A percentile compares a stretch with the other conserved stretches of the same genome.
These are phyloP conservation scores for Debaryomyces sp. DNA, from an alignment of 1,139 yeast genomes.

Conservation along the genomic window DNA sequence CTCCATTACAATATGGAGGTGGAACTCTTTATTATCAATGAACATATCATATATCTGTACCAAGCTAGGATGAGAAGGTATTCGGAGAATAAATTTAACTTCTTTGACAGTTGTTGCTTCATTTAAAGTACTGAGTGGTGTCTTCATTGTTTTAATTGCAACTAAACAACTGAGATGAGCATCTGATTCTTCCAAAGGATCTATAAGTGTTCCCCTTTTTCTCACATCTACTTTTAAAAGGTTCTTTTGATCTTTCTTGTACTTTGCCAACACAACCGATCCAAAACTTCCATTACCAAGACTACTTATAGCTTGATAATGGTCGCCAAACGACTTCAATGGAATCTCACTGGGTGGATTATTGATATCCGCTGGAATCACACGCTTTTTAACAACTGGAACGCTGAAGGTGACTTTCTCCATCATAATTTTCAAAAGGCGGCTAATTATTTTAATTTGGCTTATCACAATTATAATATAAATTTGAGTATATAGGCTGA, in stretches of 20 bases:
- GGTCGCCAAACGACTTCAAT: constrained; percentile 40
- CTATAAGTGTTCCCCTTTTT: constrained; percentile 50
- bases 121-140: constrained; percentile 46
- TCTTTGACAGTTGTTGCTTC: constrained; percentile 75
- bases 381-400: neutral
- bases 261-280: constrained; percentile 64
- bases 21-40: constrained; percentile 58
- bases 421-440: constrained; percentile 5
- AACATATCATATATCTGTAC: constrained; percentile 80
- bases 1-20: constrained; percentile 86
- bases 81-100: constrained; percentile 65
- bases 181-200: constrained; percentile 39
- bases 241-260: constrained; percentile 17
- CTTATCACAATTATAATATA: neutral
- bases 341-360: constrained; percentile 33
- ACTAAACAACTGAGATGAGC: constrained; percentile 49
- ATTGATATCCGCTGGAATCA: constrained; percentile 17
- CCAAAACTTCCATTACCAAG: constrained; percentile 85
- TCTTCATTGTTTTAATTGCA: constrained; percentile 83
- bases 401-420: neutral
- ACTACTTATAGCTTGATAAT: constrained; percentile 54
- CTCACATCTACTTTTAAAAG: constrained; percentile 15
- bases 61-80: constrained; percentile 72
- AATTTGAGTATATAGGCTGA: neutral
- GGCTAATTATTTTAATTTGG: constrained; percentile 4